Evolutionary conservation across 768 basidiomycete species (phyloP), one percentile per base, ranked within the genome.

Genomic region (Calocera viscosa): DNA sequence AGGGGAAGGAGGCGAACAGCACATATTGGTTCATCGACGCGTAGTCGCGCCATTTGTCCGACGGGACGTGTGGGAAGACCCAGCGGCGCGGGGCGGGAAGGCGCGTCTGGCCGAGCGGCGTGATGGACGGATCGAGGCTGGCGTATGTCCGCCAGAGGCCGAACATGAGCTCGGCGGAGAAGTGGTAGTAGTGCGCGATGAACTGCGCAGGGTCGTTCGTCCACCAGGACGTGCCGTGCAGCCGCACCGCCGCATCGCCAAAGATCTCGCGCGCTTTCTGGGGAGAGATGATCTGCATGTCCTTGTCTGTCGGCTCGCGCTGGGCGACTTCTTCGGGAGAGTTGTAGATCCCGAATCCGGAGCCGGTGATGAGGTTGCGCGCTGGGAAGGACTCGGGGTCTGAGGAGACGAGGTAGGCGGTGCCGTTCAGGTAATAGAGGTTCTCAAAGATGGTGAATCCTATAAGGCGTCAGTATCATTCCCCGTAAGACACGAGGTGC

Each of bases 81-180:
- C 94, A 77, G 14, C 89, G 87, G 0, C 87, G 83, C 0, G 87
- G 83, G 1, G 88, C 80, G 0, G 90, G 89, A 35, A 96, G 85
- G 3, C 79, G 75, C 0, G 91, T 90, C 60, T 82, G 82, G 8
- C 91, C 92, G 49, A 81, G 77, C 0, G 82, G 70, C 1, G 84
- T 76, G 64, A 94, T 92, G 24, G 75, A 76, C 1, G 83, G 82
- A 74, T 94, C 91, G 12, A 95, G 79, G 1, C 90, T 86, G 35
- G 91, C 83, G 75, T 94, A 95, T 0, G 92, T 86, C 8, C 91
- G 83, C 94, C 94, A 95, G 71, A 94, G 84, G 41, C 94, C 94
- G 70, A 91, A 91, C 78, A 90, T 88, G 22, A 94, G 83, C 73
- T 97, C 94, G 2, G 94, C 93, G 34, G 88, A 84, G 84, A 90